Percentiles rank a stretch among this genome's conserved stretches.
These are phyloP conservation scores for Parathielavia hyrcaniae DNA, from an alignment of 495 filamentous ascomycete genomes.

Conservation along the genomic window DNA sequence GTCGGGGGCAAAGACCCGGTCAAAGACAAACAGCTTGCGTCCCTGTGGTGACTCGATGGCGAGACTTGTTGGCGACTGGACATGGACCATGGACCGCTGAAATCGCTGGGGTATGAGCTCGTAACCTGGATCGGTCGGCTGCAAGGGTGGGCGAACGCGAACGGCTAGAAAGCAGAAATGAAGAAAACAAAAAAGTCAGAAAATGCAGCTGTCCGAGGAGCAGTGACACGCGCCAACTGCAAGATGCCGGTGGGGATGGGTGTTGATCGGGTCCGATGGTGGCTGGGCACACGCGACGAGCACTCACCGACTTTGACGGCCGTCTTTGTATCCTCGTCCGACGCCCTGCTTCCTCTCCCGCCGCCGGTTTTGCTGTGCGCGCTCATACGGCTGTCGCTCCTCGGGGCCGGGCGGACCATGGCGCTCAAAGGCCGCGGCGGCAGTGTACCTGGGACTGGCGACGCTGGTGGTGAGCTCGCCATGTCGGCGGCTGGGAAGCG, in stretches of 20 bases:
- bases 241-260: slow-evolving; percentile 10
- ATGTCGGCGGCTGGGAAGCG: slow-evolving; percentile 34
- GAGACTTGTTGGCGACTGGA: slow-evolving; percentile 74
- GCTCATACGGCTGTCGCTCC: slow-evolving; percentile 87
- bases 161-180: slow-evolving; percentile 54
- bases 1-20: slow-evolving; percentile 84
- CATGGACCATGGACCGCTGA: slow-evolving; percentile 86
- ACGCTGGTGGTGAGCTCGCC: slow-evolving; percentile 52
- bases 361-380: slow-evolving; percentile 71
- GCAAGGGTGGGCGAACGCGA: slow-evolving; percentile 85
- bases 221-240: slow-evolving; percentile 20
- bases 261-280: too few relatives aligned
- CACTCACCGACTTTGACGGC: slow-evolving; percentile 99
- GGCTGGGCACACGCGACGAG: too few relatives aligned
- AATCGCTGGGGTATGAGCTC: slow-evolving; percentile 95
- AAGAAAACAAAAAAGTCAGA: slow-evolving; percentile 23
- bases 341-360: slow-evolving; percentile 69
- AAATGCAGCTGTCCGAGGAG: slow-evolving; percentile 19
- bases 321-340: slow-evolving; percentile 89
- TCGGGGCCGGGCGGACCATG: slow-evolving; percentile 66
- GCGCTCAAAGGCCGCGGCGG: slow-evolving; percentile 76
- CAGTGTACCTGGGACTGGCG: slow-evolving; percentile 41
- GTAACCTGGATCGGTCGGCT: slow-evolving; percentile 78
- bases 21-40: slow-evolving; percentile 91
- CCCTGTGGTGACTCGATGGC: slow-evolving; percentile 87